These are phyloP conservation scores for Xylariaceae sp. DNA, from an alignment of 2,329 filamentous ascomycete species.

Conservation along the genomic window DNA sequence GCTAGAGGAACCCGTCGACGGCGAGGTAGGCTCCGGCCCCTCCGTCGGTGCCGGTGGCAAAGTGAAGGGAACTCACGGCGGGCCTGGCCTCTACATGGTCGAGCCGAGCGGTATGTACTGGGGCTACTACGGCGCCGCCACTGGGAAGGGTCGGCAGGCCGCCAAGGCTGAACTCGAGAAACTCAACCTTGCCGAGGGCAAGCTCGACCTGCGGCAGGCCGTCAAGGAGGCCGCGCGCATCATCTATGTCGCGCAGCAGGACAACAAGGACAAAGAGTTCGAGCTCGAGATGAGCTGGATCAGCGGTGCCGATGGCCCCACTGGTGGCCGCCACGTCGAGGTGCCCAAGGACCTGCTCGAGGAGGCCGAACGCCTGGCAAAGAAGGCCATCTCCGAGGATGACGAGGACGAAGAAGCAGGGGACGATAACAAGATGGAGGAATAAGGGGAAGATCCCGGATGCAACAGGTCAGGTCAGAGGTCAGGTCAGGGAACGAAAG, in stretches of 20 bases:
- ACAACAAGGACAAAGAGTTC: constrained; percentile 99
- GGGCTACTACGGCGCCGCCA: constrained; percentile 98
- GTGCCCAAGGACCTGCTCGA: constrained; percentile 86
- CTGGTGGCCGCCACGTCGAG: constrained; percentile 86
- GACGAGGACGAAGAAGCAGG: constrained; percentile 71
- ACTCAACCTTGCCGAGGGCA: constrained; percentile 74
- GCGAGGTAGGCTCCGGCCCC: constrained; percentile 80
- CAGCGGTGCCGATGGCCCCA: constrained; percentile 75
- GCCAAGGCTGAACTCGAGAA: constrained; percentile 99
- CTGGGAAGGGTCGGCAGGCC: constrained; percentile 91
- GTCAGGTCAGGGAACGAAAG: neutral
- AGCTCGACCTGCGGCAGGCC: constrained; percentile 73
- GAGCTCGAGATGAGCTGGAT: constrained; percentile 99
- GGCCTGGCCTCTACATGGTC: constrained; percentile 96
- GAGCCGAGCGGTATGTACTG: constrained; percentile 96
- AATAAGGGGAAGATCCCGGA: constrained; percentile 45
- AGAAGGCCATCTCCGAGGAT: constrained; percentile 81
- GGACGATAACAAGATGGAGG: constrained; percentile 80
- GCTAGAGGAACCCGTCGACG: constrained; percentile 77
- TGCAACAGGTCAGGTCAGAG: no score
- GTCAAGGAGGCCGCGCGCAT: constrained; percentile 96
- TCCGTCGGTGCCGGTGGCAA: constrained; percentile 77
- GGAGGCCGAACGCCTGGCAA: constrained; percentile 88
- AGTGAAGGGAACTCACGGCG: constrained; percentile 68
- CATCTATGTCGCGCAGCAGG: constrained; percentile 95